These are phyloP conservation scores for Boletus sp. DNA, from an alignment of 768 basidiomycete species.

Conservation along the genomic window DNA sequence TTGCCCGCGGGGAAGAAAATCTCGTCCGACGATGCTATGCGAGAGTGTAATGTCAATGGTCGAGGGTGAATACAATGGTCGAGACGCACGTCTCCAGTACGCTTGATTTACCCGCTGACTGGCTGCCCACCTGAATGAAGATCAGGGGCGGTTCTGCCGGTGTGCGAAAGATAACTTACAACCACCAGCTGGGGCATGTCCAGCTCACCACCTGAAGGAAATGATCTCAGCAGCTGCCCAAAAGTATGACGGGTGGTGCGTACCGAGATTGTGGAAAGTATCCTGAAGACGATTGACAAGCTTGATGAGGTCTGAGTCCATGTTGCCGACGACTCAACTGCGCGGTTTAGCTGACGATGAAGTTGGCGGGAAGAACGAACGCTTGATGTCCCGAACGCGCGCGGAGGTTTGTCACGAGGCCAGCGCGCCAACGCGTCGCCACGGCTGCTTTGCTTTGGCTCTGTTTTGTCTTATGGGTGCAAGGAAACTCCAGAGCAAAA, in stretches of 20 bases:
- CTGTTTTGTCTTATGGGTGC: constrained; percentile 16
- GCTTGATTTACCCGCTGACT: constrained; percentile 95
- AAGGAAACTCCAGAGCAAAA: neutral
- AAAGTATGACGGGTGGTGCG: constrained; percentile 28
- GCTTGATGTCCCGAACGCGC: constrained; percentile 18
- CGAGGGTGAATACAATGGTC: constrained; percentile 2
- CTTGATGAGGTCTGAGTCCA: constrained; percentile 94
- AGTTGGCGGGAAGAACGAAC: constrained; percentile 2
- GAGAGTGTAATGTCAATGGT: neutral
- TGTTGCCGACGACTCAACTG: constrained; percentile 32
- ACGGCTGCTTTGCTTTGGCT: constrained; percentile 32
- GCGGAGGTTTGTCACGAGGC: neutral
- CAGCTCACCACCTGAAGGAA: constrained; percentile 71
- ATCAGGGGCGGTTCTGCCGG: neutral
- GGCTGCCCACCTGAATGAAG: constrained; percentile 78
- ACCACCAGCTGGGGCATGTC: constrained; percentile 92
- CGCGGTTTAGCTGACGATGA: neutral
- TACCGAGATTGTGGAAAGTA: constrained; percentile 85
- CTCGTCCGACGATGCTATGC: constrained; percentile 86
- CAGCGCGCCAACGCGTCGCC: constrained; percentile 31
- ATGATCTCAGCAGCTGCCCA: constrained; percentile 10
- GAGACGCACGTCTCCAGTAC: constrained; percentile 86
- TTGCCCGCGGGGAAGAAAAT: constrained; percentile 83
- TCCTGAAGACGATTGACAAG: constrained; percentile 96
- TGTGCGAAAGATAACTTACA: constrained; percentile 45